Percentiles rank a stretch among this genome's conserved stretches.
phyloP scores from a whole-genome alignment of 306 rosid genomes.

The Glycine tomentella region DNA sequence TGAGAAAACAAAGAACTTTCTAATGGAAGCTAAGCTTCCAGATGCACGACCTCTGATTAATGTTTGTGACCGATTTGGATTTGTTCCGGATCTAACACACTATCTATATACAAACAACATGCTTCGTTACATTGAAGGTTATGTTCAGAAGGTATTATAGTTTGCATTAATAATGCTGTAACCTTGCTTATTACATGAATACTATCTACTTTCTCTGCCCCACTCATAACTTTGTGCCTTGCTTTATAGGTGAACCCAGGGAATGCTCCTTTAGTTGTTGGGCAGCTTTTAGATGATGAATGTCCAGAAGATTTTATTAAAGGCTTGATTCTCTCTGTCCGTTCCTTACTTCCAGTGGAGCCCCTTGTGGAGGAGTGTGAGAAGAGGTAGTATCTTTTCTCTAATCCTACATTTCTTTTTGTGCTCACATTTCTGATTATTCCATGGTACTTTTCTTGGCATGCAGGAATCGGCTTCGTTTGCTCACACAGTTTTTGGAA shows the following conservation, averaged over 20 bases:
- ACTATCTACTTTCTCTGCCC: neutral
- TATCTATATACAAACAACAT: slow-evolving; percentile 93
- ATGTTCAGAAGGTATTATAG: slow-evolving; percentile 90
- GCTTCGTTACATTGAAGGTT: slow-evolving; percentile 99
- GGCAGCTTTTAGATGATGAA: slow-evolving; percentile 98
- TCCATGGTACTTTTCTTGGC: slow-evolving; percentile 38
- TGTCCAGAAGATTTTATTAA: slow-evolving; percentile 99
- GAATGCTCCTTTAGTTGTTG: slow-evolving; percentile 98
- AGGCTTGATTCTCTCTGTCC: slow-evolving; percentile 97
- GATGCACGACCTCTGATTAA: slow-evolving; percentile 97
- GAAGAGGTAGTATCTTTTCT: slow-evolving; percentile 74
- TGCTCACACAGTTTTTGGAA: slow-evolving; percentile 96
- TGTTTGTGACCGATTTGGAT: slow-evolving; percentile 99
- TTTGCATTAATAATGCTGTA: slow-evolving; percentile 18
- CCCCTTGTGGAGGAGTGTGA: slow-evolving; percentile 98
- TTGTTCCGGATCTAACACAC: slow-evolving; percentile 99
- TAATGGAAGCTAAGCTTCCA: slow-evolving; percentile 98
- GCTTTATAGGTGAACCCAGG: slow-evolving; percentile 90
- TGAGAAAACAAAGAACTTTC: slow-evolving; percentile 94
- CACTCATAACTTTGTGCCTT: neutral
- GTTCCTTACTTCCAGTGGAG: slow-evolving; percentile 99
- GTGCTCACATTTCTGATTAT: slow-evolving; percentile 34
- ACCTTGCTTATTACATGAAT: slow-evolving; percentile 10
- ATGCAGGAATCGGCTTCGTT: slow-evolving; percentile 93
- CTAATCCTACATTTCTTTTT: slow-evolving; percentile 13